Percentiles rank a stretch among this genome's conserved stretches.
Evolutionary conservation across 768 basidiomycete species (phyloP).

Genomic region (Lentinus brumalis): DNA sequence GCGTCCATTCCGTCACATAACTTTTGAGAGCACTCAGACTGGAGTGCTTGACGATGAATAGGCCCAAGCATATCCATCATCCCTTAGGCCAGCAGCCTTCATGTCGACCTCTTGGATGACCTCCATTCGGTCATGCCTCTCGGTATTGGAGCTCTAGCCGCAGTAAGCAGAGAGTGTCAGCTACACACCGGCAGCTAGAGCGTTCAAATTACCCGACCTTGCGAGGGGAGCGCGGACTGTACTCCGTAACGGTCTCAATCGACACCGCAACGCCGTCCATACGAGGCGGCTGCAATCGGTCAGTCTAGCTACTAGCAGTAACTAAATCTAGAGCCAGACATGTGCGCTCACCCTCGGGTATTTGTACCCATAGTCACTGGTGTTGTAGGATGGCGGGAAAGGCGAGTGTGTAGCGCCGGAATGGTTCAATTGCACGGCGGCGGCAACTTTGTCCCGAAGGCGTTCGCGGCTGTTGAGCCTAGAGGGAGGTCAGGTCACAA

Average conservation of each 20-base stretch:
- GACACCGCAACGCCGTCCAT: slow-evolving; percentile 17
- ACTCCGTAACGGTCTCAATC: slow-evolving; percentile 25
- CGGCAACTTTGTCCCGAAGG: slow-evolving; percentile 40
- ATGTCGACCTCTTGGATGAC: too few species aligned
- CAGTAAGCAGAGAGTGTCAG: background rate
- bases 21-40: too few species aligned
- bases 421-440: slow-evolving; percentile 16
- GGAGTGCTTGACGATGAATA: too few species aligned
- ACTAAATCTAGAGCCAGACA: too few species aligned
- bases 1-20: too few species aligned
- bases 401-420: slow-evolving; percentile 4
- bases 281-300: background rate
- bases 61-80: too few species aligned
- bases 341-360: too few species aligned
- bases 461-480: slow-evolving; percentile 51
- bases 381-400: slow-evolving; percentile 5
- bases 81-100: too few species aligned
- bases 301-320: too few species aligned
- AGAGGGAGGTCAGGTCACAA: background rate
- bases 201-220: background rate
- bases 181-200: background rate
- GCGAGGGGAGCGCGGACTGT: slow-evolving; percentile 7
- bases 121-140: too few species aligned
- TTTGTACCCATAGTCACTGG: background rate
- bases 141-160: too few species aligned